Conservation (phyloP, 331 rosid species). For the Rosa hybrid region DNA sequence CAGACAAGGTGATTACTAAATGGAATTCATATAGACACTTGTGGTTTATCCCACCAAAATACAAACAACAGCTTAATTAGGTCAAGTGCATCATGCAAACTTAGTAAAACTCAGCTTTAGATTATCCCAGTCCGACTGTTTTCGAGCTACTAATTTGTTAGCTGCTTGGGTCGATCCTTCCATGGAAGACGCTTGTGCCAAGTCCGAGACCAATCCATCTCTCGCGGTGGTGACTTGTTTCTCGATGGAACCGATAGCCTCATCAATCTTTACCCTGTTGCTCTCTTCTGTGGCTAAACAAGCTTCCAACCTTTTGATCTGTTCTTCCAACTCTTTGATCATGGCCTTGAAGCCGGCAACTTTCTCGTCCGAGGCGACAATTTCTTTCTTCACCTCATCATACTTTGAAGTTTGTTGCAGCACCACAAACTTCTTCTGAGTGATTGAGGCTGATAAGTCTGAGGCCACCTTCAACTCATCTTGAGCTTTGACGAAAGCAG, state of each 20-base stretch:
- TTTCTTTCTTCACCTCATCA: neutral
- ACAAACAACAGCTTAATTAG: neutral
- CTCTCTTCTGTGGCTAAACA: neutral
- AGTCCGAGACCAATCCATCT: neutral
- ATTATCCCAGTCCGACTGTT: neutral
- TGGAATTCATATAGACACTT: neutral
- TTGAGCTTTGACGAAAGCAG: constrained; percentile 6
- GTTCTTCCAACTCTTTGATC: neutral
- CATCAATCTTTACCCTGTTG: neutral
- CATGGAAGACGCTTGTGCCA: constrained; percentile 7
- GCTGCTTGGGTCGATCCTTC: neutral
- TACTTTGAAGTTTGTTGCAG: neutral
- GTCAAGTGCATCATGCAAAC: neutral
- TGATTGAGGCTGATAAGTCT: neutral
- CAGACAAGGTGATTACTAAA: neutral
- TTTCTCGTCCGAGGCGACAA: neutral
- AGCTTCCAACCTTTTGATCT: neutral
- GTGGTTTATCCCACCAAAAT: neutral
- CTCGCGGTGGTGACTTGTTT: neutral
- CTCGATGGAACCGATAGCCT: neutral
- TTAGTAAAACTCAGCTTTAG: neutral
- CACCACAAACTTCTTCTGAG: neutral
- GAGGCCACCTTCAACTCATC: neutral
- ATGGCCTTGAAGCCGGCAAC: neutral
- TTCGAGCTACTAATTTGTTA: neutral